Base-by-base conservation (phyloP, 345 rosid genomes). In the Atalantia buxifolia region DNA sequence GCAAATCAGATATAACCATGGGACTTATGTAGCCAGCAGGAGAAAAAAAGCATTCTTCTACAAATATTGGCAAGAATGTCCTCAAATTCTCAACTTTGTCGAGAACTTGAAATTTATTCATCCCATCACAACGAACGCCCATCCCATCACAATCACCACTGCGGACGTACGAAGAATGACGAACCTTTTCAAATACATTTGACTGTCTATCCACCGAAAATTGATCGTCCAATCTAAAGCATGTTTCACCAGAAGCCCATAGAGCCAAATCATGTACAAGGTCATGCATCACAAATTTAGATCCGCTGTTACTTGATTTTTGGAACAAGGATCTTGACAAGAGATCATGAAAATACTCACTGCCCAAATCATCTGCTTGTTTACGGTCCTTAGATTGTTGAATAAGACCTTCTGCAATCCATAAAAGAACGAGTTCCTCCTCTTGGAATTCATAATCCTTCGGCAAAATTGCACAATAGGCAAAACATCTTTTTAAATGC, bases 401-500 rank as follows among this genome's bases (percentile, higher is more conserved):
- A 14, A 82, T 19, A 19, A 61, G 71, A 30, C 84, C 84, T 61
- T 79, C 72, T 2, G 81, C 81, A 16, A 67, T 80, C 85, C 89
- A 86, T 0, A 84, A 64, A 21, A 22, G 42, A 5, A 79, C 9
- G 38, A 86, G 66, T 13, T 16, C 35, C 2, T 68, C 8, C 9
- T 57, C 74, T 24, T 57, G 2, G 7, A 84, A 71, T 7, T 7
- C 53, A 25, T n/a, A 67, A 3, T 67, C 71, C 4, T 67, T 69
- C 19, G 67, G 74, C 7, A 56, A 38, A 57, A 36, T 72, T 36
- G 42, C 50, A 48, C 87, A 84, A 60, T 63, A 78, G 0, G 79
- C 83, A 76, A 84, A 84, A 16, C 85, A 86, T 1, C 55, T 77
- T 48, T 78, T 86, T 66, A 86, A 30, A 35, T 69, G 77, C 0